A percentile compares a stretch with the other conserved stretches of the same genome.
Evolutionary conservation across 306 rosid species (phyloP).

Genomic region (Bauhinia variegata): DNA sequence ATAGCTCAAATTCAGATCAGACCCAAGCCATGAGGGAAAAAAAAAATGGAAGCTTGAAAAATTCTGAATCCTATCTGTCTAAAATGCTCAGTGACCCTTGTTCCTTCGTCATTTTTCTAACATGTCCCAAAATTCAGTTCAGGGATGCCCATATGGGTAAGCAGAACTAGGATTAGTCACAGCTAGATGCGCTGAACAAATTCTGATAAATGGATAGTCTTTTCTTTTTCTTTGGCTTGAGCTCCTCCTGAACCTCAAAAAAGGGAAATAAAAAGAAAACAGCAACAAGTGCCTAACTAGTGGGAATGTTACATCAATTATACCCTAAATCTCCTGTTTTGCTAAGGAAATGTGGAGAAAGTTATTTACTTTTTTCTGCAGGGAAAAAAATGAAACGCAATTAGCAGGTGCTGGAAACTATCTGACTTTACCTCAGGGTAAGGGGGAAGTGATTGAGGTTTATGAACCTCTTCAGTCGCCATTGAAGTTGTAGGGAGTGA

Average conservation of each 20-base stretch:
- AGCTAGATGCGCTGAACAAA: neutral
- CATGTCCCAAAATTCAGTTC: neutral
- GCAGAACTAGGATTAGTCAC: neutral
- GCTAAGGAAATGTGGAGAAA: neutral
- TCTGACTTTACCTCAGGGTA: constrained; percentile 77
- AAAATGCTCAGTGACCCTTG: neutral
- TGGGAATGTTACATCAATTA: too few species aligned
- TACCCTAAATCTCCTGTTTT: too few species aligned
- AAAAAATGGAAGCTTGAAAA: neutral
- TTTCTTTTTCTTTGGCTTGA: neutral
- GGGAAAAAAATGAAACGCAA: neutral
- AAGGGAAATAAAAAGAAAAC: neutral
- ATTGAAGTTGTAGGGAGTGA: constrained; percentile 47
- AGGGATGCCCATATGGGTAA: neutral
- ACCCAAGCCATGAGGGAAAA: neutral
- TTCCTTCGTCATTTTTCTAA: neutral
- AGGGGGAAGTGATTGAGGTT: constrained; percentile 70
- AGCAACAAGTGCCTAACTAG: too few species aligned
- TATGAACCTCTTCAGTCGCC: constrained; percentile 75
- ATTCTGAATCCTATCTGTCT: neutral
- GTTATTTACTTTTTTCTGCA: neutral
- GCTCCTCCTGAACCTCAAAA: neutral
- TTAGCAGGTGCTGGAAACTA: neutral
- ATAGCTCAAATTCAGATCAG: constrained; percentile 2
- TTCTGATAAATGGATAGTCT: neutral